Evolutionary conservation across 306 rosid species (phyloP).

Genomic region (Quercus parvula): DNA sequence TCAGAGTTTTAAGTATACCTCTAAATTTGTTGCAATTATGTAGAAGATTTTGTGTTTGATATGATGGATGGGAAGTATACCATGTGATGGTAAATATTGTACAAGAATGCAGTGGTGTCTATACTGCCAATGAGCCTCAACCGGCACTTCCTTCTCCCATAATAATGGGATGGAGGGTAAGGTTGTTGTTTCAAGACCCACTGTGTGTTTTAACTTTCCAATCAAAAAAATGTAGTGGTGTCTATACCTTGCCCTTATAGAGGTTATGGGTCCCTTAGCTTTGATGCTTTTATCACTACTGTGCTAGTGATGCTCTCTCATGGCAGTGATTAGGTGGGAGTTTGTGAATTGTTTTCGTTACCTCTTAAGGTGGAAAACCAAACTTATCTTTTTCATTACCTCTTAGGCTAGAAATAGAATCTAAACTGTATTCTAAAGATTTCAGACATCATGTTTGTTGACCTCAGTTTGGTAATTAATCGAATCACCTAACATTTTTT

Average conservation of each 20-base stretch:
- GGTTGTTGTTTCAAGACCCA: too few species aligned
- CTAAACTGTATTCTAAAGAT: background rate
- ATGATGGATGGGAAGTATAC: background rate
- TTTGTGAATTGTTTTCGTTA: background rate
- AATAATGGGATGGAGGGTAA: too few species aligned
- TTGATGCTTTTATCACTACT: background rate
- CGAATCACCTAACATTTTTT: background rate
- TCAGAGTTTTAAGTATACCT: background rate
- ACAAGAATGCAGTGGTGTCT: background rate
- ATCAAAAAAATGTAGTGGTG: too few species aligned
- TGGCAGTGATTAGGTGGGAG: background rate
- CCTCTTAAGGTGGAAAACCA: background rate
- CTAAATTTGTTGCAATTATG: background rate
- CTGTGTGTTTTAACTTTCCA: too few species aligned
- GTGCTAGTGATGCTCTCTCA: background rate
- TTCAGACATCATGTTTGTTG: background rate
- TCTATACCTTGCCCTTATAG: background rate
- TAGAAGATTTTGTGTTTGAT: slow-evolving; percentile 5
- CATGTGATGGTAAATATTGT: background rate
- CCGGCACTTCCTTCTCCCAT: too few species aligned
- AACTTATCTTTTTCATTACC: background rate
- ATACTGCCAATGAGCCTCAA: background rate
- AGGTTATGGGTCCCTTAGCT: background rate
- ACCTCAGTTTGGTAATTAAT: background rate
- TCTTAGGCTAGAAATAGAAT: background rate